A percentile compares a stretch with the other conserved stretches of the same genome.
These are phyloP conservation scores for Magnusiomyces suaveolens DNA, from an alignment of 1,139 yeast species.

Conservation along the genomic window DNA sequence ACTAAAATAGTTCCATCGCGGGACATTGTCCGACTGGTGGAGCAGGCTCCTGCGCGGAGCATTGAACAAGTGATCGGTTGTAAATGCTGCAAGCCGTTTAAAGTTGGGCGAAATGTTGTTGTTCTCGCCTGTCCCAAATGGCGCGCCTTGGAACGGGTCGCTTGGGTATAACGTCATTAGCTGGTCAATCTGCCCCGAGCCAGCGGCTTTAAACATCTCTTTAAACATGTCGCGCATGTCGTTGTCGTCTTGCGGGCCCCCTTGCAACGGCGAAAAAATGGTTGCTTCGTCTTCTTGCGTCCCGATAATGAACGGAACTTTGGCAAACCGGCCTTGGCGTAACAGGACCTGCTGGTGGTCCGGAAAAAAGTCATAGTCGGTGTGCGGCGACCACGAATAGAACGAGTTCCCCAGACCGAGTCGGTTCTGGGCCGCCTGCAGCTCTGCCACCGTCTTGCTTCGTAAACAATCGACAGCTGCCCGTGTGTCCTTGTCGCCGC, in stretches of 20 bases:
- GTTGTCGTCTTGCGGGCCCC: neutral
- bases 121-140: constrained; percentile 17
- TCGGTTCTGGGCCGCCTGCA: constrained; percentile 12
- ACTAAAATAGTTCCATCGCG: neutral
- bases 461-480: constrained; percentile 19
- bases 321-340: constrained; percentile 13
- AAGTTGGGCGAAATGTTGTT: constrained; percentile 12
- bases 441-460: neutral
- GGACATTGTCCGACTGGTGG: neutral
- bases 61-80: neutral
- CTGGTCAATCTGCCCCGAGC: constrained; percentile 1
- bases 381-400: constrained; percentile 12
- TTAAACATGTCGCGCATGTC: neutral
- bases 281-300: constrained; percentile 23
- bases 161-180: constrained; percentile 15
- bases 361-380: constrained; percentile 20
- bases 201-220: constrained; percentile 1
- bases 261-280: constrained; percentile 11
- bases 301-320: constrained; percentile 20
- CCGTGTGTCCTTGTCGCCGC: constrained; percentile 10
- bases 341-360: constrained; percentile 11
- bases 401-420: constrained; percentile 13
- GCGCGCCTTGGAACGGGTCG: constrained; percentile 17
- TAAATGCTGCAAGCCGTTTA: neutral
- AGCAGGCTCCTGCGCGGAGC: neutral